Evolutionary conservation across 345 rosid genomes (phyloP), one percentile per base, ranked within the genome.

Genomic region (Arabis hirsuta): DNA sequence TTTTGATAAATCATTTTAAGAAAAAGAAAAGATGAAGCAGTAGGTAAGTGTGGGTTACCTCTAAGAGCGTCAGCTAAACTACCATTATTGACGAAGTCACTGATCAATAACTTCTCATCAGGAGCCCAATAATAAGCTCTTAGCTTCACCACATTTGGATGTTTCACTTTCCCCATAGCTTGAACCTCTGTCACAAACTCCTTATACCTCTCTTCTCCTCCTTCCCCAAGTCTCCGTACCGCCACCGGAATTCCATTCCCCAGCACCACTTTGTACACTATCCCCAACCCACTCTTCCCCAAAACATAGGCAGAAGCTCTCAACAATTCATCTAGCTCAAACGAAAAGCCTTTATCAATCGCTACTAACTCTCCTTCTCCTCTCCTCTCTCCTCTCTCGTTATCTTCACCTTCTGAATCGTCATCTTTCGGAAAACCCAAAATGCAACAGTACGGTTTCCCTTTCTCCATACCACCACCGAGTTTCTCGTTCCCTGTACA

Each of bases 81-180:
- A 77, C 99, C 99, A 75, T 92, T 90, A 62, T 91, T 85, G 76
- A 95, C 83, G 44, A 88, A 95, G 68, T 95, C 98, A 71, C 90
- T 87, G 42, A 95, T 92, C 45, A 95, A 85, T 13, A 95, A 96
- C 81, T 95, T 95, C 79, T 95, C 99, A 67, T 95, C 98, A 8
- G 96, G 81, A 46, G 99, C 98, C 99, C 99, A 95, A 68, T 95
- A 95, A 70, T 95, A 95, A 67, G 99, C 99, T 73, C 99, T 84
- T 45, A 95, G 64, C 73, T 80, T 87, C 68, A 95, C 99, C 4
- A 95, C 82, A 78, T 92, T 95, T 4, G 99, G 99, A 82, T 95
- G 99, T 66, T 92, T 95, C 44, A 92, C 92, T 47, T 83, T 85
- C 59, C 97, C 96, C 59, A 95, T 90, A 0, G 99, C 92, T 74